These are phyloP conservation scores for Singerocomus rubriflavus DNA, from an alignment of 1,284 basidiomycete genomes.

Conservation along the genomic window DNA sequence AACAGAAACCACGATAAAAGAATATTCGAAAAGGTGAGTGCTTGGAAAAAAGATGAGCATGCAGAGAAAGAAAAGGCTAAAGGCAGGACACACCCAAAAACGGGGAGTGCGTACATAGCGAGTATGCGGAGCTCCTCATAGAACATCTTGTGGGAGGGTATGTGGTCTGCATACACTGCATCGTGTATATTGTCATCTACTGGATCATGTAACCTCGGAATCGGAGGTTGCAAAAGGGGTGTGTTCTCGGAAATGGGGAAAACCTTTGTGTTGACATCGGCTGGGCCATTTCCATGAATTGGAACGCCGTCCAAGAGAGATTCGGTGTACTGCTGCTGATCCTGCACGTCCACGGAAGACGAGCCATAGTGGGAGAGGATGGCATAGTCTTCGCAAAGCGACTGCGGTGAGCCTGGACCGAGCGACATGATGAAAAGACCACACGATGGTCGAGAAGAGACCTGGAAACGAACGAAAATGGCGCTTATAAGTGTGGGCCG, in stretches of 20 bases:
- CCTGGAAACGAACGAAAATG: neutral
- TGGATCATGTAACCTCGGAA: constrained; percentile 13
- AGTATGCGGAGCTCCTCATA: constrained; percentile 62
- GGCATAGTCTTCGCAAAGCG: constrained; percentile 45
- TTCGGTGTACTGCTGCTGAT: constrained; percentile 7
- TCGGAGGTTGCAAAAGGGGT: constrained; percentile 36
- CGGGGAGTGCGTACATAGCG: constrained; percentile 61
- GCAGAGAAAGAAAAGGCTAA: constrained; percentile 3
- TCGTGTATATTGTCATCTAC: constrained; percentile 4
- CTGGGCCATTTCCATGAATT: constrained; percentile 14
- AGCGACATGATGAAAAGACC: constrained; percentile 16
- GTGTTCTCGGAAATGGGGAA: constrained; percentile 22
- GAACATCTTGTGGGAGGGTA: constrained; percentile 43
- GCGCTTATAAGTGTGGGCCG: neutral
- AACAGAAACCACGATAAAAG: constrained; percentile 69
- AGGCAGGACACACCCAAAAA: constrained; percentile 53
- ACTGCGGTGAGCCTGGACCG: constrained; percentile 24
- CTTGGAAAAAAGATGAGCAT: constrained; percentile 35
- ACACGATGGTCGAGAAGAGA: neutral
- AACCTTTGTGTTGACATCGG: neutral
- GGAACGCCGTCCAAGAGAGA: constrained; percentile 15
- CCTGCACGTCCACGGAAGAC: constrained; percentile 7
- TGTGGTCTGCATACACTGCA: constrained; percentile 35
- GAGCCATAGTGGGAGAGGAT: constrained; percentile 42
- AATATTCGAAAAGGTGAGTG: constrained; percentile 74